Conservation (phyloP, 345 rosid species). For the Streptanthus diversifolius region DNA sequence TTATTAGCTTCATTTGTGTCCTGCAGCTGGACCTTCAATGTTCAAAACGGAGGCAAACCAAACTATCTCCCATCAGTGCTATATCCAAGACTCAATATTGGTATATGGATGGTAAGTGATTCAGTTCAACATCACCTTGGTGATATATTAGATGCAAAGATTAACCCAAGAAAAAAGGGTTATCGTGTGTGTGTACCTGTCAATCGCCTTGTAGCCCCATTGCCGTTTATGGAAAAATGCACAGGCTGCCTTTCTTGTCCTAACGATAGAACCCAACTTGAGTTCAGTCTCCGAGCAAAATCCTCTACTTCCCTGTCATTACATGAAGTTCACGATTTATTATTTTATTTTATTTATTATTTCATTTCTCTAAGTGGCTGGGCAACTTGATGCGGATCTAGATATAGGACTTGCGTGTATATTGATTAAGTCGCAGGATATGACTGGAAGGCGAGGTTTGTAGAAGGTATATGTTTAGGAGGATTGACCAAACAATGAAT, state of each 20-base stretch:
- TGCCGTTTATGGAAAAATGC: conserved; percentile 49
- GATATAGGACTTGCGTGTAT: background rate
- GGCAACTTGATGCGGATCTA: background rate
- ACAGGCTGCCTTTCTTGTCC: conserved; percentile 61
- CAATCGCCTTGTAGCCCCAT: conserved; percentile 46
- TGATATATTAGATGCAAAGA: background rate
- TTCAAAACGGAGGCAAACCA: conserved; percentile 24
- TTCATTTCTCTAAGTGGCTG: background rate
- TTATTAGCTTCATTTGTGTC: conserved; percentile 25
- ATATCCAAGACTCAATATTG: conserved; percentile 4
- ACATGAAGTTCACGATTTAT: conserved; percentile 4
- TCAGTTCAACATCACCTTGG: background rate
- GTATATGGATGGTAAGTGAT: background rate
- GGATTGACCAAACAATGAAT: background rate
- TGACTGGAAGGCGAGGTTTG: background rate
- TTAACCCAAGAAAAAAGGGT: background rate
- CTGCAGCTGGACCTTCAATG: conserved; percentile 34
- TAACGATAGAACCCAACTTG: conserved; percentile 68
- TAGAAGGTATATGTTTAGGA: background rate
- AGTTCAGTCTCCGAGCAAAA: conserved; percentile 86
- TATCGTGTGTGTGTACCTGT: conserved; percentile 39
- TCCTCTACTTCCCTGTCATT: conserved; percentile 81
- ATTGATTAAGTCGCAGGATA: background rate
- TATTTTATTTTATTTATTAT: background rate
- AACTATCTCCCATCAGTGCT: conserved; percentile 25